Base-by-base conservation (phyloP, 148 eudicot species). In the Rhododendron mucronatum region DNA sequence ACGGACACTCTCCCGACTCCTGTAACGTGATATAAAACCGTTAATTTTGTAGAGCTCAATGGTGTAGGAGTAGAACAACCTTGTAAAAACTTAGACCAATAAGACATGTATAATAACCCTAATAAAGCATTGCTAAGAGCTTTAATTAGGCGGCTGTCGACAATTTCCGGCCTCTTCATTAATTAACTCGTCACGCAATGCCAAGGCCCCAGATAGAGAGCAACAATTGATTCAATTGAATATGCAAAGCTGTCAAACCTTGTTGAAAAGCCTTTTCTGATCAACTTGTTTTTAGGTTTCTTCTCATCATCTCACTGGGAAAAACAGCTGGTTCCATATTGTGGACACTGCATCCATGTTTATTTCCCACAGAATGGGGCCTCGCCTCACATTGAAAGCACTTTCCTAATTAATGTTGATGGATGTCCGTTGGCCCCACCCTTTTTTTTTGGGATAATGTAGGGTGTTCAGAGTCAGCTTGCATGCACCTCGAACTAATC, bases 251-350 rank as follows among this genome's bases (percentile, higher is more conserved):
- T 83, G 39, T 37, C 84, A 53, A 41, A 51, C 83, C 20, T 53
- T 30, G 3, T 28, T 50, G 14, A 74, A 26, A 74, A 26, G 0
- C 82, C 30, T 80, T 50, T 80, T 53, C 21, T 79, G 2, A 21
- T 16, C 23, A 12, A 20, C 15, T 39, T 81, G 37, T 59, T 7
- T 50, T 15, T 20, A 3, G 48, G 10, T 82, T 82, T 82, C 84
- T 59, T 82, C 71, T 26, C 5, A 4, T 7, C 1, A 33, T 33
- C 28, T 33, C 28, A 13, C n/a, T 12, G 5, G 35, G n/a, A 37
- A 82, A 35, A 82, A 39, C 73, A 82, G 84, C 84, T 82, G 84
- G 73, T 82, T 82, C 71, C 67, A 53, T 35, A 47, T 67, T 48
- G 61, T 50, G 61, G 30, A 47, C 39, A 10, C 7, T 23, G 53